phyloP scores from a whole-genome alignment of 306 rosid genomes.

The Vigna radiata region DNA sequence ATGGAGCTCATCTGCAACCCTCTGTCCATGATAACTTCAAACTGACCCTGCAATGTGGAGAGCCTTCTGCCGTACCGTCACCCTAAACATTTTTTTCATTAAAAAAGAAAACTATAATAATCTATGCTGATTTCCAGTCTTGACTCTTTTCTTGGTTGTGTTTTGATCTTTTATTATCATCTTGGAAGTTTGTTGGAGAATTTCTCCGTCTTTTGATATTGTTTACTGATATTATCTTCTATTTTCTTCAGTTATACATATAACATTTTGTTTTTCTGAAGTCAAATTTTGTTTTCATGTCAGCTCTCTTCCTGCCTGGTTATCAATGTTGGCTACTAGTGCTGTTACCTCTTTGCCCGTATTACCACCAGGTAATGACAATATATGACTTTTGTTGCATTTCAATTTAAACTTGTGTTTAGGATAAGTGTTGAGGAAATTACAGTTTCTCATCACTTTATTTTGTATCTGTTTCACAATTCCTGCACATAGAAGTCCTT shows the following conservation, averaged over 20 bases:
- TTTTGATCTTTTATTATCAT: not conserved
- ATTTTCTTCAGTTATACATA: conserved; percentile 21
- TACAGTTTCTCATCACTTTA: not conserved
- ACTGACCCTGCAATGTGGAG: not conserved
- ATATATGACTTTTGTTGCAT: conserved; percentile 16
- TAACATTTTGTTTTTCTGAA: not conserved
- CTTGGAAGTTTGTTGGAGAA: not conserved
- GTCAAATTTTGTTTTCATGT: conserved; percentile 18
- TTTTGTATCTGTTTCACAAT: conserved; percentile 15
- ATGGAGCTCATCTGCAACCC: not conserved
- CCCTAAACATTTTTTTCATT: not conserved
- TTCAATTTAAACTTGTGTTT: conserved; percentile 20
- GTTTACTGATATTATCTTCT: conserved; percentile 27
- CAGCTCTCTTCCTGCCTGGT: conserved; percentile 33
- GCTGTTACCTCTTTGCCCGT: conserved; percentile 48
- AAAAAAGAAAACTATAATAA: not conserved
- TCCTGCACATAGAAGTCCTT: conserved; percentile 17
- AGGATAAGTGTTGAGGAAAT: not conserved
- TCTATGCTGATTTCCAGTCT: not conserved
- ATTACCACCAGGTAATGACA: conserved; percentile 54
- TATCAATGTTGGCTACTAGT: conserved; percentile 48
- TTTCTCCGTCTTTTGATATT: conserved; percentile 14
- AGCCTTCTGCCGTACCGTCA: not conserved
- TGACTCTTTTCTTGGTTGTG: not conserved
- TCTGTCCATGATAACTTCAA: not conserved